Evolutionary conservation across 768 basidiomycete species (phyloP).

Genomic region (Termitomyces heimii): DNA sequence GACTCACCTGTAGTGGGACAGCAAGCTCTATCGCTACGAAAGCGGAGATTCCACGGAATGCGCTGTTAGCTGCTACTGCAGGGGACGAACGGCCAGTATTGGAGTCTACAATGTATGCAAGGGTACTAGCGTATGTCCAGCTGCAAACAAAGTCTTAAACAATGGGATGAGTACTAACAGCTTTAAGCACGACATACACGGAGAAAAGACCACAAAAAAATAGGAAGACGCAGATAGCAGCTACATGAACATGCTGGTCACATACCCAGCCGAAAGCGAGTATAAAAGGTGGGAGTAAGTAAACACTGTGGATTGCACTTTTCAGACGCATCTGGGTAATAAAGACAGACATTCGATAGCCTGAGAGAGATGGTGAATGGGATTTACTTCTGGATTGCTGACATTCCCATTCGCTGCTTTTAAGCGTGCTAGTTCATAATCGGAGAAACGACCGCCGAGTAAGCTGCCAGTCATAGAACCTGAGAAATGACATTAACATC

Average conservation of each 20-base stretch:
- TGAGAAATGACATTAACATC: conserved; percentile 9
- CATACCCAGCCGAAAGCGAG: conserved; percentile 75
- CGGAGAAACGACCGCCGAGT: conserved; percentile 40
- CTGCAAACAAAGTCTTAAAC: conserved; percentile 13
- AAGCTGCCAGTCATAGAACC: conserved; percentile 36
- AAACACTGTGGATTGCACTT: conserved; percentile 52
- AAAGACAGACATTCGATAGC: not conserved
- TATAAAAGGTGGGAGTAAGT: conserved; percentile 54
- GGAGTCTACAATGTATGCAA: conserved; percentile 85
- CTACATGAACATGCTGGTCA: conserved; percentile 54
- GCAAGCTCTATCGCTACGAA: conserved; percentile 71
- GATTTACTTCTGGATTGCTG: conserved; percentile 57
- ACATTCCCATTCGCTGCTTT: conserved; percentile 34
- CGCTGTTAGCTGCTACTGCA: conserved; percentile 72
- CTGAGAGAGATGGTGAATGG: not conserved
- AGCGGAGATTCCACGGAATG: conserved; percentile 64
- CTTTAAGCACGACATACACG: conserved; percentile 42
- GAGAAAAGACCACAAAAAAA: conserved; percentile 70
- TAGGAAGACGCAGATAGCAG: conserved; percentile 64
- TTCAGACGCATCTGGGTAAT: conserved; percentile 59
- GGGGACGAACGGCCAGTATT: conserved; percentile 76
- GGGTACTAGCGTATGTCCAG: conserved; percentile 58
- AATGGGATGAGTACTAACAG: not conserved
- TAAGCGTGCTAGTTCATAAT: conserved; percentile 29
- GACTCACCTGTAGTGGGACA: conserved; percentile 60